Conservation (phyloP, 441 rosid species). For the Pelargonium fulgidum region DNA sequence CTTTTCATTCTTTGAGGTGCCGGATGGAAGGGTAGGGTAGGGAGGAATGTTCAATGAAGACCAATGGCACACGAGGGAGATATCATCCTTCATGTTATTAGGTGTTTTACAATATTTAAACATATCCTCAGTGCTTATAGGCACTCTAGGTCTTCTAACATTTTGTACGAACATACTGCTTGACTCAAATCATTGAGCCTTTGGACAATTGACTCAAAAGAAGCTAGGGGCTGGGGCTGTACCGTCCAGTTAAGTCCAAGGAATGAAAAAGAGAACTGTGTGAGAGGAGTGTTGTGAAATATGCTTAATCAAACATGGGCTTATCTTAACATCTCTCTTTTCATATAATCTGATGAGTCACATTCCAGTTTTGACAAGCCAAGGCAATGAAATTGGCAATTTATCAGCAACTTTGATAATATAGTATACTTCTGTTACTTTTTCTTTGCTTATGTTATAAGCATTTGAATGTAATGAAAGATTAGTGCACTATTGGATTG, state of each 20-base stretch:
- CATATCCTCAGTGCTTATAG: background rate
- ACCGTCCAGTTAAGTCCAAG: background rate
- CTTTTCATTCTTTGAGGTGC: background rate
- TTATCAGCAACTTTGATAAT: background rate
- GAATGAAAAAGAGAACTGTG: background rate
- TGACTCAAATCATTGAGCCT: background rate
- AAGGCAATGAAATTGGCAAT: background rate
- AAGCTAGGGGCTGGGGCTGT: background rate
- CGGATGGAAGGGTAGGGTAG: no score
- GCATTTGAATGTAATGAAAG: background rate
- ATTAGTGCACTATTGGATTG: background rate
- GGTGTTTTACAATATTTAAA: background rate
- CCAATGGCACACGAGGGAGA: background rate
- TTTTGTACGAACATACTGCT: background rate
- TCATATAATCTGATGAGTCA: background rate
- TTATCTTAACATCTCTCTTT: no score
- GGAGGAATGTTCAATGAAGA: background rate
- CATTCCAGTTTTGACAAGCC: background rate
- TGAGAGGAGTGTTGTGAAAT: background rate
- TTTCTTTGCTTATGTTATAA: background rate
- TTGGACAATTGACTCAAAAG: background rate
- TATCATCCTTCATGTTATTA: background rate
- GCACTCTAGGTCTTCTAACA: constrained; percentile 3
- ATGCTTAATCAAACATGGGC: background rate
- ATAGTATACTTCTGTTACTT: background rate